Evolutionary conservation across 257 asterid genomes (phyloP).

Genomic region (Sherardia arvensis): DNA sequence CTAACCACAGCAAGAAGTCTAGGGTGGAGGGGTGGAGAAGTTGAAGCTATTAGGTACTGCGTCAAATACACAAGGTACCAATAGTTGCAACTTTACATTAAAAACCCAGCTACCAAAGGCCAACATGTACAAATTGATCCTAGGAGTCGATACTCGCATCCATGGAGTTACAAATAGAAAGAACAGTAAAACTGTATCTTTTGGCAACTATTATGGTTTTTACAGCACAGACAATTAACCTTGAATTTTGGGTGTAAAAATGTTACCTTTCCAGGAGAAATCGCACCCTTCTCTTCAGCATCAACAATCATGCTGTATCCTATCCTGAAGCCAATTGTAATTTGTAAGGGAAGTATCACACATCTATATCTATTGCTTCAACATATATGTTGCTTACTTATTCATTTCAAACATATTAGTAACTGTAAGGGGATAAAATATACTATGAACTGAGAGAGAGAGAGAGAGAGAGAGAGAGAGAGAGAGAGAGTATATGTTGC

Average conservation of each 20-base stretch:
- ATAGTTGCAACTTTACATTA: neutral
- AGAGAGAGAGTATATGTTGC: neutral
- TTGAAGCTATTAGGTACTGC: neutral
- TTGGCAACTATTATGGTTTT: neutral
- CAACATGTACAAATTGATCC: neutral
- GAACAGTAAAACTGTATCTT: neutral
- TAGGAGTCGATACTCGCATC: neutral
- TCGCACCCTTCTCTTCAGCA: slow-evolving; percentile 86
- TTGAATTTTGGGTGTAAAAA: neutral
- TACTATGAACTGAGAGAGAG: neutral
- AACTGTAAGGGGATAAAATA: neutral
- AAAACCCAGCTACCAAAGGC: neutral
- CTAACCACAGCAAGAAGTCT: neutral
- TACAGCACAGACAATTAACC: neutral
- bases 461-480: neutral
- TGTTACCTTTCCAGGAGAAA: slow-evolving; percentile 84
- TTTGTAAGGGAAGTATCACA: slow-evolving; percentile 11
- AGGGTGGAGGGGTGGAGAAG: neutral
- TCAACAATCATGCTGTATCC: slow-evolving; percentile 85
- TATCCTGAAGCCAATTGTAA: slow-evolving; percentile 57
- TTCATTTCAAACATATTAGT: no score
- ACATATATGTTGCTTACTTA: no score
- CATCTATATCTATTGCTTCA: neutral
- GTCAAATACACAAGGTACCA: neutral
- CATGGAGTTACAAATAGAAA: neutral